These are phyloP conservation scores for Bodo saltans DNA, from an alignment of 78 protist species.

Conservation along the genomic window DNA sequence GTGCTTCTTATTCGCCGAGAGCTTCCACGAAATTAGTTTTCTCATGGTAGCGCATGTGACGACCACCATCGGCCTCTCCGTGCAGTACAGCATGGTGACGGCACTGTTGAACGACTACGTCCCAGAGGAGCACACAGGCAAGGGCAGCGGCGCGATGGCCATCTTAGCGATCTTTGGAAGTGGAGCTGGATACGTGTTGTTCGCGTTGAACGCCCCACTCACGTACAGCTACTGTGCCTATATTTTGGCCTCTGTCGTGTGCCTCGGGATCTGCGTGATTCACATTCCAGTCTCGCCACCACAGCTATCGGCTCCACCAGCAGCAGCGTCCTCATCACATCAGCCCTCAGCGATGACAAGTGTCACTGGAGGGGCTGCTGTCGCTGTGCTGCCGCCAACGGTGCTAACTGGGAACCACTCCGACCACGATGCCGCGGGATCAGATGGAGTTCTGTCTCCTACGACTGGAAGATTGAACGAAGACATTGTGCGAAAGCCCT, in stretches of 20 bases:
- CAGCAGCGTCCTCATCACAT: no score
- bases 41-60: not conserved
- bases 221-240: not conserved
- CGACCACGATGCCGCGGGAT: not conserved
- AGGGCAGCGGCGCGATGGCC: not conserved
- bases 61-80: slow-evolving; percentile 15
- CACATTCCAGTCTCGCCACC: not conserved
- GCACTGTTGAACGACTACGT: slow-evolving; percentile 16
- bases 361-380: not conserved
- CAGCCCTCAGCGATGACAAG: no score
- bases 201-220: not conserved
- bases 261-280: slow-evolving; percentile 1
- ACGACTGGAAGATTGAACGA: no score
- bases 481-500: no score
- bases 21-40: not conserved
- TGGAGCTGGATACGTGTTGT: slow-evolving; percentile 10
- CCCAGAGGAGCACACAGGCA: not conserved
- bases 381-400: not conserved
- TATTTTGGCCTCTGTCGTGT: not conserved
- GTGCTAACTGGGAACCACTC: not conserved
- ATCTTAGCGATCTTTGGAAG: slow-evolving; percentile 7
- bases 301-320: not conserved
- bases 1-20: not conserved
- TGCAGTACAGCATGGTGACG: not conserved
- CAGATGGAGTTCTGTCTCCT: not conserved